Percentiles rank a stretch among this genome's conserved stretches.
Evolutionary conservation across 2,329 filamentous ascomycete species (phyloP).

Genomic region (Diaporthe vaccinii): DNA sequence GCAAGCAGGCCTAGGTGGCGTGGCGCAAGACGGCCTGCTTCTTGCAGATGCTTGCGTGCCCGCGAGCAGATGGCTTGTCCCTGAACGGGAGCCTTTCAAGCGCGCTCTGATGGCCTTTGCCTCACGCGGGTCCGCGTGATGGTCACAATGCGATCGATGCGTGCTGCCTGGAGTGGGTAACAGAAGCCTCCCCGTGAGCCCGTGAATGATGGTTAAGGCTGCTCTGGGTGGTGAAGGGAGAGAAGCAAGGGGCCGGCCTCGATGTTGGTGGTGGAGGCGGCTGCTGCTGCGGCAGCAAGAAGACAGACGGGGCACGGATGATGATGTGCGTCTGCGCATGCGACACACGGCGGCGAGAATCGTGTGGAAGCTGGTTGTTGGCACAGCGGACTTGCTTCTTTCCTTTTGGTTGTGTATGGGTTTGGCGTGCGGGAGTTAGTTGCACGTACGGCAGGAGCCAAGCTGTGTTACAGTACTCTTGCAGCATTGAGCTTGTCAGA

Average conservation of each 20-base stretch:
- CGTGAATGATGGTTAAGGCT: too few relatives aligned
- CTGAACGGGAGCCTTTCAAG: background rate
- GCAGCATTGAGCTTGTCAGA: background rate
- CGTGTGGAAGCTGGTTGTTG: background rate
- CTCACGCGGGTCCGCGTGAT: background rate
- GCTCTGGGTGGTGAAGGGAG: background rate
- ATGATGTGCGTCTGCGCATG: background rate
- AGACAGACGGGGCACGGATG: background rate
- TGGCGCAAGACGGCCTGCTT: background rate
- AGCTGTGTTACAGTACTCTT: background rate
- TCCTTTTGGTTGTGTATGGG: background rate
- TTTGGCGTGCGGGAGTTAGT: conserved; percentile 2
- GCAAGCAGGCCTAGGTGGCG: background rate
- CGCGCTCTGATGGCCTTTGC: background rate
- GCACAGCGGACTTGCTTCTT: background rate
- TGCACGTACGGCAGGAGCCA: background rate
- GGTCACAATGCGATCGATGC: background rate
- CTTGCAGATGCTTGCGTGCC: background rate
- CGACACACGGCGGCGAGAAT: conserved; percentile 1
- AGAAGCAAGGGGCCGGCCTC: background rate
- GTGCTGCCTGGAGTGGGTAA: background rate
- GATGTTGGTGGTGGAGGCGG: background rate
- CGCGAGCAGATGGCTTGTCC: background rate
- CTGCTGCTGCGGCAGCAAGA: background rate
- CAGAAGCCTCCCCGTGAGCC: background rate